phyloP scores from a whole-genome alignment of 169 alveolate genomes.

The Plasmodium vivax region DNA sequence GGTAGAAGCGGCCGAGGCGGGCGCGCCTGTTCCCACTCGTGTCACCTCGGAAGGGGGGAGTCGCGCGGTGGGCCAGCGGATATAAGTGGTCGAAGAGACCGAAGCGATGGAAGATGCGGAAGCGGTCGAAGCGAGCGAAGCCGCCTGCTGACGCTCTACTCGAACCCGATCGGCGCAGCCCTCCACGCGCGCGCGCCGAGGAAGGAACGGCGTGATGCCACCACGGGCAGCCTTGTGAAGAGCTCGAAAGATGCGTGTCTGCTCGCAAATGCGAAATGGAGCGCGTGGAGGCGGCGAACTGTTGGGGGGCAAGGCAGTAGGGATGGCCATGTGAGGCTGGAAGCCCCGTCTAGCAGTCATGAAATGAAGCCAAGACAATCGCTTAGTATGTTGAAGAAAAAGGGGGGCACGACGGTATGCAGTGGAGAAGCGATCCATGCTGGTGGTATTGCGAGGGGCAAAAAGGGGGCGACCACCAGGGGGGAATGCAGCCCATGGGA shows the following conservation, averaged over 20 bases:
- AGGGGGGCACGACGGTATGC: neutral
- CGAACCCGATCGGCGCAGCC: neutral
- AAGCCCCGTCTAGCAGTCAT: neutral
- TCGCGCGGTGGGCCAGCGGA: neutral
- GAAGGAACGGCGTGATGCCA: neutral
- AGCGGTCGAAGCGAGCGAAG: neutral
- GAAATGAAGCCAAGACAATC: neutral
- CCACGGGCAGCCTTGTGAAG: neutral
- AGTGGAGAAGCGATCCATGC: neutral
- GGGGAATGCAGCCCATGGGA: neutral
- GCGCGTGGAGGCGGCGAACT: neutral
- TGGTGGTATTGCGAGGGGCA: neutral
- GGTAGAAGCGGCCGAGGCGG: neutral
- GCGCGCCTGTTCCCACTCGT: neutral
- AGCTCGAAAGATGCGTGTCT: neutral
- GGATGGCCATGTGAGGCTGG: neutral
- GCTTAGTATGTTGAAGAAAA: neutral
- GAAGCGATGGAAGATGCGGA: neutral
- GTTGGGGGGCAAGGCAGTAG: neutral
- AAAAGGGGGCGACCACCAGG: neutral
- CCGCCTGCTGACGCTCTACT: neutral
- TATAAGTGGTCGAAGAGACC: neutral
- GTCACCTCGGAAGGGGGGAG: neutral
- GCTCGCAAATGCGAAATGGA: neutral
- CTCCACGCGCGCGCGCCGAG: neutral